Base-by-base conservation (phyloP, 305 asterid genomes). In the Plantago rigida region DNA sequence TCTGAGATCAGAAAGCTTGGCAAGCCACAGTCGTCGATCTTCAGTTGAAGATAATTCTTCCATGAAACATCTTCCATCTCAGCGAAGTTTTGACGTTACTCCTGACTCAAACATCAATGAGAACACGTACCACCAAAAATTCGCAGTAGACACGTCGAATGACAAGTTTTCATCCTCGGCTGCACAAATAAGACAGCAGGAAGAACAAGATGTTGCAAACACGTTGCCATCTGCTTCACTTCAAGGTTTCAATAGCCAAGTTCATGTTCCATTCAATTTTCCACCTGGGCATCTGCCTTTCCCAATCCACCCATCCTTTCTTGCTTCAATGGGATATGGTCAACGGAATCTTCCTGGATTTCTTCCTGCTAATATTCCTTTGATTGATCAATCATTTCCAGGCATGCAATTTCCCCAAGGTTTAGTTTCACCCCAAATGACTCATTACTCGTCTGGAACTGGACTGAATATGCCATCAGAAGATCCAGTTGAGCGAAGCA, bases 161-260 rank as follows among this genome's bases (percentile, higher is more conserved):
- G 95, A 83, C 66, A 90, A 83, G 59, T 75, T 78, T 65, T 75
- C 84, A 60, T 81, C 95, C 57, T 57, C 84, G 9, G 70, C 83
- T 12, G 70, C 85, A 69, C 83, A 66, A 58, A 77, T 76, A 68
- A 78, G 84, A 88, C 83, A 65, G 53, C 93, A 75, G 71, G 96
- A 93, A 71, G 94, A 87, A 76, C 96, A 85, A 75, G 96, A 87
- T 74, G 75, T 85, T 54, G 92, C 82, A 75, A 89, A 87, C 76
- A 87, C 87, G 86, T 87, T 87, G 99, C 84, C 87, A 46, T 82
- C 99, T 75, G 78, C 95, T 69, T 79, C 96, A 64, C 83, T 87
- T 65, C 94, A 87, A 75, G 84, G 88, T 64, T 79, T 82, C 59
- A 82, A 82, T 17, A 79, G 92, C 67, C 95, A 84, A 60, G 63